Evolutionary conservation across 768 basidiomycete genomes (phyloP), one percentile per base, ranked within the genome.

Genomic region (Lentinula raphanica): DNA sequence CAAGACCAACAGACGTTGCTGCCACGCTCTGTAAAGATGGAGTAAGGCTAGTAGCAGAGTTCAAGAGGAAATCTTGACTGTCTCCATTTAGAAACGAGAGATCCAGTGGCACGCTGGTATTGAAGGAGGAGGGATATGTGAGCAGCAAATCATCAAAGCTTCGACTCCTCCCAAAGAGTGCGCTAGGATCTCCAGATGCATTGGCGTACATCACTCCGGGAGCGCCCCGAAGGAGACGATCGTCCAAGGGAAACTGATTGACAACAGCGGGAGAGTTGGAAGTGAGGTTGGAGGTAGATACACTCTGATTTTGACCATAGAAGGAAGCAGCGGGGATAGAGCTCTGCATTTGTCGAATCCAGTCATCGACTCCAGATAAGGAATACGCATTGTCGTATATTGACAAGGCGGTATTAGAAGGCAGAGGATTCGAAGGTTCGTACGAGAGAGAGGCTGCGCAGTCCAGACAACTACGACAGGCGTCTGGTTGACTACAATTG

Each of bases 401-500:
- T 76, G 70, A 67, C 77, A 69, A 49, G 74, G 70, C 63, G 13
- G 69, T 75, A 57, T 77, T 76, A 39, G 79, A 70, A 8, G 77
- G 73, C 23, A 77, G 64, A 6, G 75, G 65, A 3, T 81, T 74
- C 56, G 80, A 68, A n/a, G 40, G 6, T 35, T 54, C 38, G 19
- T 44, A 19, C 13, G 56, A 35, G 8, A 57, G 49, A n/a, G 56
- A 57, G 0, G 82, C 80, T 42, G 84, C 80, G 66, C 84, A 88
- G 59, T 88, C 85, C 2, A 88, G 69, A 60, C 87, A 89, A 32
- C 79, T 75, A 1, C 71, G 65, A 49, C 79, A 79, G 0, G 70
- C 68, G 11, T 64, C 62, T 2, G 76, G 75, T 56, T 75, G 71
- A 5, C 60, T 59, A 58, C 79, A 79, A 1, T 68, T 59, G 32